Evolutionary conservation across 2,329 filamentous ascomycete genomes (phyloP).

Genomic region (Talaromyces albobiverticillius): DNA sequence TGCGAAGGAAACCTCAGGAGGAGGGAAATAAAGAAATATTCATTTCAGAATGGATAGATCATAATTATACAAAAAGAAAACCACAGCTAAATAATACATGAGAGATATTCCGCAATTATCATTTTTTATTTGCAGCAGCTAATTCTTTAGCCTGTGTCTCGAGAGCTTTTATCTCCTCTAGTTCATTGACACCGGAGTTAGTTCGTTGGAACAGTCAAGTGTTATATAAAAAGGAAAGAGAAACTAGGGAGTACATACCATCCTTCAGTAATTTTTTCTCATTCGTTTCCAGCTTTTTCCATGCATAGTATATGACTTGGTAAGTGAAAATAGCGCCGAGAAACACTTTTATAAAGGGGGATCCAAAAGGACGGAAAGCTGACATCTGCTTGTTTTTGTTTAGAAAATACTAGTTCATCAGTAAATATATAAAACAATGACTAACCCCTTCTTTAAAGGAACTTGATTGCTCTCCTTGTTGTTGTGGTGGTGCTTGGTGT

Average conservation of each 20-base stretch:
- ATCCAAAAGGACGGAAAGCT: constrained; percentile 38
- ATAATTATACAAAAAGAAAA: neutral
- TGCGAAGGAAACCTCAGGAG: no score
- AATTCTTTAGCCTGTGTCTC: constrained; percentile 36
- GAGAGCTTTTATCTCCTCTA: constrained; percentile 33
- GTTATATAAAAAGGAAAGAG: neutral
- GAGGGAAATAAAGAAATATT: no score
- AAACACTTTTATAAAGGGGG: constrained; percentile 48
- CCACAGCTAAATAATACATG: neutral
- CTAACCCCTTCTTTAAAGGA: constrained; percentile 31
- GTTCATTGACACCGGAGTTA: constrained; percentile 2
- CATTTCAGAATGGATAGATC: neutral
- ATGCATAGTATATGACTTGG: constrained; percentile 47
- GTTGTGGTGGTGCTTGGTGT: neutral
- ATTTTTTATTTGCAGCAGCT: constrained; percentile 29
- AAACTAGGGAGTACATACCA: constrained; percentile 25
- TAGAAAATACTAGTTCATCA: neutral
- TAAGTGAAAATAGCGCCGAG: constrained; percentile 48
- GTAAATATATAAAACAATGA: neutral
- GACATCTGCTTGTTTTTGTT: constrained; percentile 27
- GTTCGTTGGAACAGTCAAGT: neutral
- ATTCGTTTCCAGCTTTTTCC: constrained; percentile 48
- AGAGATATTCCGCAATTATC: neutral
- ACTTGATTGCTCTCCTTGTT: constrained; percentile 9
- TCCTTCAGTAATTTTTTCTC: constrained; percentile 43